Conservation (phyloP, 306 rosid species). For the Datisca glomerata region DNA sequence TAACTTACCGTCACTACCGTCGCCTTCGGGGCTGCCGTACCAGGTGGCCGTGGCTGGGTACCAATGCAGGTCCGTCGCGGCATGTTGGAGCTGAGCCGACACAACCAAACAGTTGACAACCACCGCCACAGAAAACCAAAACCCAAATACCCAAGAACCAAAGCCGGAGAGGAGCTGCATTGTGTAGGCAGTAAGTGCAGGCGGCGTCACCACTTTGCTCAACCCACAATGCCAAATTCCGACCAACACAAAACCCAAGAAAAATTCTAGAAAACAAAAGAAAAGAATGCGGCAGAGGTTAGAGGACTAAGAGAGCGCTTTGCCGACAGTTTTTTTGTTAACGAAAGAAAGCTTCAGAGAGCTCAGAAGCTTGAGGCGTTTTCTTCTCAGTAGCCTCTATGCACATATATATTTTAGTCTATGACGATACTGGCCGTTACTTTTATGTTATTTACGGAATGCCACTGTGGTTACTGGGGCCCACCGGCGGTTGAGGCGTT, state of each 20-base stretch:
- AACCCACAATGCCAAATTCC: constrained; percentile 10
- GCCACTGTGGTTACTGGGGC: constrained; percentile 28
- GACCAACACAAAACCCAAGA: constrained; percentile 8
- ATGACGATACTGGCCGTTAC: neutral
- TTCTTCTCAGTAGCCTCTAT: too few species aligned
- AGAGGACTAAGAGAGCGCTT: constrained; percentile 2
- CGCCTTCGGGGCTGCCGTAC: constrained; percentile 95
- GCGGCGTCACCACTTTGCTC: constrained; percentile 9
- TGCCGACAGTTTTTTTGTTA: constrained; percentile 28
- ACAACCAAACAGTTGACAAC: constrained; percentile 2
- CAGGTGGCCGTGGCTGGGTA: constrained; percentile 72
- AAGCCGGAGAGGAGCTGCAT: constrained; percentile 33
- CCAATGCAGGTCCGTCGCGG: constrained; percentile 43
- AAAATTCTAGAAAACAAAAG: constrained; percentile 4
- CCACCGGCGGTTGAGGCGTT: constrained; percentile 46
- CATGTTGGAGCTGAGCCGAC: constrained; percentile 21
- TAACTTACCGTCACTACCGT: constrained; percentile 72
- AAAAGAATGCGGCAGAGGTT: too few species aligned
- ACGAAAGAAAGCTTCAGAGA: neutral
- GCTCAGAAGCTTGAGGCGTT: neutral
- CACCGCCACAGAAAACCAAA: constrained; percentile 7
- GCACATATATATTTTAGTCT: too few species aligned
- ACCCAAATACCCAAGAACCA: constrained; percentile 6
- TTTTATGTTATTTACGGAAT: constrained; percentile 14
- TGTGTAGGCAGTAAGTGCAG: constrained; percentile 3